phyloP scores from a whole-genome alignment of 768 basidiomycete genomes.

The Trametes cingulata region DNA sequence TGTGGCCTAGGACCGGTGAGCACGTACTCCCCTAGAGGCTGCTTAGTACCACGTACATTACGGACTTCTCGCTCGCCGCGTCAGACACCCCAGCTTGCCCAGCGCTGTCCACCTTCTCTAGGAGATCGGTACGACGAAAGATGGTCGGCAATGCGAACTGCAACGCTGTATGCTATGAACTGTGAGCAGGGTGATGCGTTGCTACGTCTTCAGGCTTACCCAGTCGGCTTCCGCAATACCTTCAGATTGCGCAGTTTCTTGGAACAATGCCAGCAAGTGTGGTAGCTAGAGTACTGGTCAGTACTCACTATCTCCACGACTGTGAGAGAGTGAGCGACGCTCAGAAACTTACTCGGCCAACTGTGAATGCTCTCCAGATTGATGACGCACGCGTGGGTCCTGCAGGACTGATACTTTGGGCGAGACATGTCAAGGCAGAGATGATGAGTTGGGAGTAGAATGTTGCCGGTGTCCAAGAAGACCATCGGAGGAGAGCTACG shows the following conservation, averaged over 20 bases:
- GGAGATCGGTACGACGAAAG: slow-evolving; percentile 53
- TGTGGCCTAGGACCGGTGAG: slow-evolving; percentile 9
- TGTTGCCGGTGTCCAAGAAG: slow-evolving; percentile 27
- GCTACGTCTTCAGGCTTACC: slow-evolving; percentile 45
- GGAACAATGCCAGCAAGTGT: slow-evolving; percentile 54
- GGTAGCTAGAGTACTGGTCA: slow-evolving; percentile 52
- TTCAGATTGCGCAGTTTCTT: slow-evolving; percentile 53
- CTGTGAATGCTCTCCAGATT: slow-evolving; percentile 71
- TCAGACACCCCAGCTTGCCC: slow-evolving; percentile 14
- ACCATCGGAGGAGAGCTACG: slow-evolving; percentile 27
- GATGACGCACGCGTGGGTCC: slow-evolving; percentile 23
- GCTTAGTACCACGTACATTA: slow-evolving; percentile 10
- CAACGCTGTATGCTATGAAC: slow-evolving; percentile 40
- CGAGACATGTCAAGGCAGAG: slow-evolving; percentile 61
- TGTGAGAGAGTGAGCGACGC: background rate
- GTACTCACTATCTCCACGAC: background rate
- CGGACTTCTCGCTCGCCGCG: slow-evolving; percentile 11
- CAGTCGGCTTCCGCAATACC: slow-evolving; percentile 55
- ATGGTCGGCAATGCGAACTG: slow-evolving; percentile 52
- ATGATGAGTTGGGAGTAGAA: slow-evolving; percentile 57
- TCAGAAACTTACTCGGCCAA: slow-evolving; percentile 59
- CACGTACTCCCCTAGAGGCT: background rate
- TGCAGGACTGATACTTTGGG: slow-evolving; percentile 44
- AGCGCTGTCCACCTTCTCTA: slow-evolving; percentile 52
- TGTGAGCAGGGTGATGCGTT: background rate